These are phyloP conservation scores for Neocallimastix lanati DNA, from an alignment of 192 early-diverging fungal genomes.

Conservation along the genomic window DNA sequence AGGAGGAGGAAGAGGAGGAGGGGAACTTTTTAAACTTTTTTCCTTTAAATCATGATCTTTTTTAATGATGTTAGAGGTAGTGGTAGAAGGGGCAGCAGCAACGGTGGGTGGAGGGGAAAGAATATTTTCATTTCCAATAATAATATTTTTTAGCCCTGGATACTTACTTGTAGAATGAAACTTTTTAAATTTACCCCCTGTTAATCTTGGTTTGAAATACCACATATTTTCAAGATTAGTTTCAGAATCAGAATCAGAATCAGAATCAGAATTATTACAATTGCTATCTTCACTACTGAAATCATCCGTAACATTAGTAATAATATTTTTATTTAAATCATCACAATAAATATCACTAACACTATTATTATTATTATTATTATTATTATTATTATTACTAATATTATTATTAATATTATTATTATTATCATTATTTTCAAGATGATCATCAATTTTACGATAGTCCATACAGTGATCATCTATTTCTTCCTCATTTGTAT, in stretches of 20 bases:
- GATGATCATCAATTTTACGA: background rate
- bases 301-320: background rate
- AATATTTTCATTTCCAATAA: too few relatives aligned
- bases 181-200: background rate
- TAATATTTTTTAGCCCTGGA: background rate
- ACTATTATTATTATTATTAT: background rate
- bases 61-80: too few relatives aligned
- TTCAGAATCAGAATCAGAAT: background rate
- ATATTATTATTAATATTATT: too few relatives aligned
- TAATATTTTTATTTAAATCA: background rate
- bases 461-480: conserved; percentile 4
- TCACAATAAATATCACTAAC: background rate
- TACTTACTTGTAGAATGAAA: background rate
- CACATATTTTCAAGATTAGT: background rate
- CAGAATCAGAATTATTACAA: too few relatives aligned
- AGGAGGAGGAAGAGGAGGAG: too few relatives aligned
- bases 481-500: conserved; percentile 27
- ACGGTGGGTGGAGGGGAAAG: too few relatives aligned
- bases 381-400: too few relatives aligned
- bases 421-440: background rate
- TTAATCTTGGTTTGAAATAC: background rate
- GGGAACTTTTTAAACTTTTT: background rate
- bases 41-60: background rate
- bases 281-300: background rate
- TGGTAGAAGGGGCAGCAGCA: too few relatives aligned